A percentile compares a stretch with the other conserved stretches of the same genome.
Evolutionary conservation across 805 yeast species (phyloP).

Genomic region (Pachysolen tannophilus): DNA sequence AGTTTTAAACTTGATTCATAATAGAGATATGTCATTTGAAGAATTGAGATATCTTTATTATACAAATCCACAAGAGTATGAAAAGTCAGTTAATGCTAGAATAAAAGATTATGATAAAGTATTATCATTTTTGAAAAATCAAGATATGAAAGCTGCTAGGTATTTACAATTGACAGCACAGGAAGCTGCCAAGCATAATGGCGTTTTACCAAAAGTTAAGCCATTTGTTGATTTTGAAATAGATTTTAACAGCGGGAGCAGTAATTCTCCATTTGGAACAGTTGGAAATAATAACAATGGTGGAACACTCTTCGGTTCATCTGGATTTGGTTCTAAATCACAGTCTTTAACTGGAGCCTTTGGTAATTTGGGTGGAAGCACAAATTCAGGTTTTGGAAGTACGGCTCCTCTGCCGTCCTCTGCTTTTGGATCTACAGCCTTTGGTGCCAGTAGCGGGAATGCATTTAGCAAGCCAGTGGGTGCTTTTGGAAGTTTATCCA

Average conservation of each 20-base stretch:
- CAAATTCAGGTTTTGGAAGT: conserved; percentile 16
- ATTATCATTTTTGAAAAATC: conserved; percentile 26
- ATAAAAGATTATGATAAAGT: conserved; percentile 39
- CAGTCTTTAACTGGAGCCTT: conserved; percentile 10
- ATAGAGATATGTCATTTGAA: conserved; percentile 47
- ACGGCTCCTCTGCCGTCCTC: conserved; percentile 6
- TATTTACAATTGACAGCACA: conserved; percentile 36
- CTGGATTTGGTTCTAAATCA: not conserved
- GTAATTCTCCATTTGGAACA: conserved; percentile 10
- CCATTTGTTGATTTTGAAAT: conserved; percentile 9
- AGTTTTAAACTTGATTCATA: conserved; percentile 36
- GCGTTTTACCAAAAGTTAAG: conserved; percentile 4
- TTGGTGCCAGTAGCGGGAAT: conserved; percentile 6
- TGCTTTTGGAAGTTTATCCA: conserved; percentile 5
- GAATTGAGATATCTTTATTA: conserved; percentile 40
- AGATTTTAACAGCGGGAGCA: conserved; percentile 8
- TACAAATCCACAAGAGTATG: conserved; percentile 34
- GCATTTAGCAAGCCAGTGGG: conserved; percentile 2
- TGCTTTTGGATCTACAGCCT: conserved; percentile 14
- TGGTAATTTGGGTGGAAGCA: conserved; percentile 7
- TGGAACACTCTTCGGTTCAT: not conserved
- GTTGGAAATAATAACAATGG: not conserved
- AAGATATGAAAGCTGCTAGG: conserved; percentile 45
- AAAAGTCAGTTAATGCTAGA: conserved; percentile 32
- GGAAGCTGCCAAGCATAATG: conserved; percentile 7